Percentiles rank a stretch among this genome's conserved stretches.
Evolutionary conservation across 148 eudicot genomes (phyloP).

Genomic region (Nyssa sinensis): DNA sequence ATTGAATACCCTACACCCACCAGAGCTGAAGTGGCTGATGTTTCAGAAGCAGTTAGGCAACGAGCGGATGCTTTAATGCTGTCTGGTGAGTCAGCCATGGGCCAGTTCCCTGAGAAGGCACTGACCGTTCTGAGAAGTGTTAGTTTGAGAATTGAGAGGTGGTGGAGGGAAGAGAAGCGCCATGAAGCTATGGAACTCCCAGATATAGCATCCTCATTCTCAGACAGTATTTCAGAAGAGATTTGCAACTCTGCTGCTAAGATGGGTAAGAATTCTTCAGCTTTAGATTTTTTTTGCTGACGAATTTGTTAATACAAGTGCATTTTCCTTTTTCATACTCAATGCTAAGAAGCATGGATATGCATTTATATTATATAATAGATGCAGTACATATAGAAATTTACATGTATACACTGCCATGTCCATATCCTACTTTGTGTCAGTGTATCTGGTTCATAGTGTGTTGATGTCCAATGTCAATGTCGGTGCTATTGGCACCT

Average conservation of each 20-base stretch:
- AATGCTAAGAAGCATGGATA: too few relatives aligned
- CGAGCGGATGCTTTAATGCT: slow-evolving; percentile 95
- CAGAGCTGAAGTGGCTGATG: slow-evolving; percentile 99
- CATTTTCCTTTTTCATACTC: neutral
- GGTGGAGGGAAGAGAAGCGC: slow-evolving; percentile 92
- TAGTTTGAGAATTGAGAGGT: slow-evolving; percentile 87
- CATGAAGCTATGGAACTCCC: slow-evolving; percentile 63
- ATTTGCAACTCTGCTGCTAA: slow-evolving; percentile 88
- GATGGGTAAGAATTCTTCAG: slow-evolving; percentile 52
- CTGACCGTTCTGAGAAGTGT: slow-evolving; percentile 82
- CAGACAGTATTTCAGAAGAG: slow-evolving; percentile 73
- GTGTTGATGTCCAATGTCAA: too few relatives aligned
- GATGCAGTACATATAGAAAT: too few relatives aligned
- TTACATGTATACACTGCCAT: too few relatives aligned
- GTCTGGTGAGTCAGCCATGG: slow-evolving; percentile 99
- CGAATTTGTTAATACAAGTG: neutral
- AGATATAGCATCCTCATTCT: slow-evolving; percentile 59
- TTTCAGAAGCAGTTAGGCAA: slow-evolving; percentile 97
- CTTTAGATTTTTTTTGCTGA: neutral
- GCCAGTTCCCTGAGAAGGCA: slow-evolving; percentile 85
- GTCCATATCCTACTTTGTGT: too few relatives aligned
- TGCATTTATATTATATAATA: too few relatives aligned
- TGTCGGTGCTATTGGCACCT: too few relatives aligned
- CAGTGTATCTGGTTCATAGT: too few relatives aligned
- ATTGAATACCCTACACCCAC: slow-evolving; percentile 96